Evolutionary conservation across 106 monocot genomes (phyloP), one percentile per base, ranked within the genome.

Genomic region (Acanthochlamys bracteata): DNA sequence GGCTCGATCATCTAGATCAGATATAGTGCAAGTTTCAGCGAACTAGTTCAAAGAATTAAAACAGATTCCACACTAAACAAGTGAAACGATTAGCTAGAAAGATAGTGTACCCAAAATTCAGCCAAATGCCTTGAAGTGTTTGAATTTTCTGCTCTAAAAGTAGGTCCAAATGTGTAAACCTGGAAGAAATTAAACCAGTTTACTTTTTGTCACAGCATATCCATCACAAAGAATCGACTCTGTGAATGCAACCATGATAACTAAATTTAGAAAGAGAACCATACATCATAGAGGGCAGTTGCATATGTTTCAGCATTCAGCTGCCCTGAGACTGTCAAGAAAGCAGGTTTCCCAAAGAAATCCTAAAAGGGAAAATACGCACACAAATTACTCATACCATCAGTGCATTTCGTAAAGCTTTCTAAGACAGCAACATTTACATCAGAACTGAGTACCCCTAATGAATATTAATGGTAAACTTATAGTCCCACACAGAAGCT

Each of bases 1-100:
- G 96, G 96, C 76, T 96, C 96, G 71, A 96, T 96, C 96, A 96
- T 96, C 96, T 96, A n/a, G n/a, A n/a, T n/a, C n/a, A n/a, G n/a
- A n/a, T n/a, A n/a, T n/a, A n/a, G n/a, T n/a, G n/a, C n/a, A n/a
- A n/a, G n/a, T n/a, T n/a, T n/a, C n/a, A n/a, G n/a, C n/a, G n/a
- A n/a, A n/a, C n/a, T n/a, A n/a, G 61, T 8, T 39, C n/a, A 4
- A 42, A 13, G 14, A 33, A 41, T 20, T 40, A 20, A 6, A 33
- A n/a, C 10, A 61, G 40, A 41, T 41, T 10, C 19, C 7, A 16
- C 16, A 19, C 7, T 6, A 54, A 66, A 20, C 26, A 63, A 57
- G 69, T 53, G 27, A 55, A 9, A 40, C n/a, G n/a, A n/a, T n/a
- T n/a, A n/a, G n/a, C n/a, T n/a, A n/a, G n/a, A n/a, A n/a, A n/a